Base-by-base conservation (phyloP, 1,284 basidiomycete species). In the Heterobasidion irregulare region DNA sequence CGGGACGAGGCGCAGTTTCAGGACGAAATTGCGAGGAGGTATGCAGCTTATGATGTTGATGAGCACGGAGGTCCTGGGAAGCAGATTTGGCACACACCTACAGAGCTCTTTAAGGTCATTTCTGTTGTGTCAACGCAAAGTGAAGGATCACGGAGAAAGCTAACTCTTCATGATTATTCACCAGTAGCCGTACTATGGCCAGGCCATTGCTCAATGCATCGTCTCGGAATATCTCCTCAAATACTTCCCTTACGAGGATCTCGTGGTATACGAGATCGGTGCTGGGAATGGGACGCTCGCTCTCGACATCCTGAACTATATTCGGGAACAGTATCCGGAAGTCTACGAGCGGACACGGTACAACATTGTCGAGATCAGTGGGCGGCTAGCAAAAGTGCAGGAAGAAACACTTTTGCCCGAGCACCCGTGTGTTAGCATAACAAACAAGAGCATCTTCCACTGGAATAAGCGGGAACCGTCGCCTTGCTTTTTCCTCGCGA, bases 81-180 rank as follows among this genome's bases (percentile, higher is more conserved):
- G 63, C 97, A 99, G 70, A 79, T 99, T 54, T 99, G 97, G 97
- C 97, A 99, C 72, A 99, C 97, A 0, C 97, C 97, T 0, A 98
- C 94, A 1, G 96, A 99, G 69, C 74, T 99, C 44, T 98, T 99
- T 79, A 94, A 96, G 80, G 95, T 94, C 64, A 58, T 80, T 9
- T 8, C 26, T 41, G 7, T 36, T 43, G 15, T 19, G 5, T 19
- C 2, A n/a, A n/a, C 4, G 8, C 18, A 4, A 2, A 15, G 46
- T 47, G 3, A 26, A 26, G 16, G 26, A 18, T 47, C 18, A 12
- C n/a, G 26, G 26, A 26, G 26, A 26, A 26, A 16, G 46, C 46
- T 47, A 18, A 18, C 16, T 3, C 26, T 6, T 13, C 9, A 16
- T 47, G 18, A 10, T 32, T 47, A 6, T 47, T 10, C 16, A 16